These are phyloP conservation scores for Phytophthora quininea DNA, from an alignment of 352 stramenopile species.

Conservation along the genomic window DNA sequence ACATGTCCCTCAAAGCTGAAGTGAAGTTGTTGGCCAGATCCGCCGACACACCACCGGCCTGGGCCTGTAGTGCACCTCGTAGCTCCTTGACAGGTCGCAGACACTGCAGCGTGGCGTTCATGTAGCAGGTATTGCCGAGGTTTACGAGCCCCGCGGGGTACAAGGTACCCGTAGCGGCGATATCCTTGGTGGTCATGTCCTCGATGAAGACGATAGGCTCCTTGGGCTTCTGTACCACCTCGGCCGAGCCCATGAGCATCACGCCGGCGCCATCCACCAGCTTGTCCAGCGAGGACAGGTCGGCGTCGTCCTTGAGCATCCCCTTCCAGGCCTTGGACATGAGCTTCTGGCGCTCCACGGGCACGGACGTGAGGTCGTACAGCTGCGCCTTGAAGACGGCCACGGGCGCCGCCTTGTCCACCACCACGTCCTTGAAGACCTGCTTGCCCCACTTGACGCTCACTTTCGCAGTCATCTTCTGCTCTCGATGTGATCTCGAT, in stretches of 20 bases:
- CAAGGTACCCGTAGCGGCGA: slow-evolving; percentile 79
- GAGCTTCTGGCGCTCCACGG: slow-evolving; percentile 87
- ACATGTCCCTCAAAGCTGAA: slow-evolving; percentile 82
- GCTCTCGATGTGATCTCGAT: neutral
- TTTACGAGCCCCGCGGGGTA: slow-evolving; percentile 94
- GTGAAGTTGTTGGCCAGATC: slow-evolving; percentile 80
- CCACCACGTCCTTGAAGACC: slow-evolving; percentile 63
- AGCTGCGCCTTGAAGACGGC: slow-evolving; percentile 84
- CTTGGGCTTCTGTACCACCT: slow-evolving; percentile 89
- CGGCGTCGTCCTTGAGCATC: slow-evolving; percentile 88
- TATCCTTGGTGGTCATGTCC: slow-evolving; percentile 84
- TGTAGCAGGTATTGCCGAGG: slow-evolving; percentile 92
- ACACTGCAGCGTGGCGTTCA: slow-evolving; percentile 96
- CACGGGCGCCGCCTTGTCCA: slow-evolving; percentile 74
- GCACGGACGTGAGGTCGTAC: slow-evolving; percentile 81
- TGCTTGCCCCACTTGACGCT: slow-evolving; percentile 91
- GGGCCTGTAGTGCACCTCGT: slow-evolving; percentile 75
- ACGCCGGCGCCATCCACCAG: slow-evolving; percentile 69
- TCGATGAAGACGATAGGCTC: slow-evolving; percentile 87
- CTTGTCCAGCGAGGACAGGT: slow-evolving; percentile 61
- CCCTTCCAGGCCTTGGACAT: slow-evolving; percentile 92
- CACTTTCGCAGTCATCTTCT: slow-evolving; percentile 62
- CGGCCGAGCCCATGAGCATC: slow-evolving; percentile 95
- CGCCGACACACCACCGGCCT: slow-evolving; percentile 55
- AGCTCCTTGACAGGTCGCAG: slow-evolving; percentile 92